Base-by-base conservation (phyloP, 2,329 filamentous ascomycete species). In the Fulvia fulva region DNA sequence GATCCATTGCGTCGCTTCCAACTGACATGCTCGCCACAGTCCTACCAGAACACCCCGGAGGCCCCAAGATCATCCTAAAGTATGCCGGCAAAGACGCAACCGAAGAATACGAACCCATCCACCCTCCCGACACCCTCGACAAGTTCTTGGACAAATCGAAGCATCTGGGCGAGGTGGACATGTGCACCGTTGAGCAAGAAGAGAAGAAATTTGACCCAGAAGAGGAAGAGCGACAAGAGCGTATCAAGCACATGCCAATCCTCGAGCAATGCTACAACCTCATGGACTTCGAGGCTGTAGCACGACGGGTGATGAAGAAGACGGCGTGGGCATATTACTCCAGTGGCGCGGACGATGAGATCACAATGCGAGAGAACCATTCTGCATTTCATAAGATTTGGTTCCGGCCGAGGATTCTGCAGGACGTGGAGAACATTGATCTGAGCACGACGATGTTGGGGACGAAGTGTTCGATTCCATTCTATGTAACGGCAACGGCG, bases 261-360 rank as follows among this genome's bases (percentile, higher is more conserved):
- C 78, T 97, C 60, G 87, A 89, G 65, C 89, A 95, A 73, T 96
- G 91, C 79, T 96, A 92, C 76, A 97, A 97, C 73, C 77, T 97
- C 60, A 84, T 94, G 78, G 94, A 99, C 77, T 99, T 99, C 73
- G 94, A 99, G 80, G 86, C 90, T 3, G 93, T 97, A 34, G 94
- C 94, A 5, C 86, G 88, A 68, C 81, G 85, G 41, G 85, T 95
- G 57, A 97, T 97, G 93, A 97, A 96, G 83, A 95, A 89, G 79
- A 88, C 87, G 1, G 93, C 93, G 0, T 99, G 94, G 94, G 94
- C 89, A 25, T 99, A 99, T 78, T 99, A 99, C 75, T 96, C 91
- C 0, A 94, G 89, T 70, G 93, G 90, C 57, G 91, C 93, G 0
- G 90, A 94, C 71, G 90, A 95, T 70, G 53, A 57, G 59, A 58